Base-by-base conservation (phyloP, 2,329 filamentous ascomycete species). In the Botrytis squamosa region DNA sequence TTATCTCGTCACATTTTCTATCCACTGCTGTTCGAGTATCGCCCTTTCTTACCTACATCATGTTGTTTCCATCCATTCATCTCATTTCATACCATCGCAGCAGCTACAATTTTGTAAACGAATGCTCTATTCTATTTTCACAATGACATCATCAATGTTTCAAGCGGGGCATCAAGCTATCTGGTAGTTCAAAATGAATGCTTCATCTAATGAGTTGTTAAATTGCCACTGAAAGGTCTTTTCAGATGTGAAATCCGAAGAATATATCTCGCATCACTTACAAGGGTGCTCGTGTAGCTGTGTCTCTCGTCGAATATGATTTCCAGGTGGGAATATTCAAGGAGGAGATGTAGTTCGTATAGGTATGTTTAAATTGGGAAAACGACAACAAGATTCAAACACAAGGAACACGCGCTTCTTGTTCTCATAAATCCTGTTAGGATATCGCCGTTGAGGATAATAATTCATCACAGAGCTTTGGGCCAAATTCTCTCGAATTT, bases 321-420 rank as follows among this genome's bases (percentile, higher is more conserved):
- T 57, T 29, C 29, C 25, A 52, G 5, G 5, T 3, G 25, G 12
- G 10, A 52, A 2, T 14, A 16, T 52, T n/a, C 5, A 52, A 16
- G 12, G 12, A 14, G 25, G 2, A n/a, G 25, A n/a, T n/a, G 1
- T 52, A 55, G 2, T 5, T 52, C n/a, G 0, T 1, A 14, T 12
- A n/a, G n/a, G 49, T 12, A n/a, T 52, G 49, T 12, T 4, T n/a
- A n/a, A 14, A 52, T 14, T 7, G 5, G 3, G 5, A 55, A n/a
- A 55, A n/a, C 5, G 12, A 55, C n/a, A 16, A n/a, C 6, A 6
- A n/a, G 12, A 7, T 16, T 7, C 4, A 55, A n/a, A 55, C 12
- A 55, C 49, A 16, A 55, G 49, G 16, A 55, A n/a, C 49, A 55
- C 25, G n/a, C 25, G 25, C 12, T 55, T n/a, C 25, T 55, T n/a